Base-by-base conservation (phyloP, 2,329 filamentous ascomycete genomes). In the Ophiocordyceps unilateralis region DNA sequence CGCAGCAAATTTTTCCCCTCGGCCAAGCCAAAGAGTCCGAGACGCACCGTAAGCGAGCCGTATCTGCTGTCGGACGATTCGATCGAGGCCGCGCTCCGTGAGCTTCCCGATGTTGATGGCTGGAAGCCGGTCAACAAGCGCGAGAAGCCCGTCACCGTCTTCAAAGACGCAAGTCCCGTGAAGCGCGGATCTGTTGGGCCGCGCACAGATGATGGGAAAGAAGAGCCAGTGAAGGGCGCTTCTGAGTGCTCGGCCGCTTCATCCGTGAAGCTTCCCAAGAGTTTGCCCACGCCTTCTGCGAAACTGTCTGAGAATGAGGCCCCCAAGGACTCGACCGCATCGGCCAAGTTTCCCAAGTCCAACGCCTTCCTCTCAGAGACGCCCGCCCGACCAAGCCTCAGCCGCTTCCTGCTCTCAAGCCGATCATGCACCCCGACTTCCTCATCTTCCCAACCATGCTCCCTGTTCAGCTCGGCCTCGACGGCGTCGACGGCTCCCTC, bases 21-120 rank as follows among this genome's bases (percentile, higher is more conserved):
- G 4, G 44, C 52, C 9, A 58, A 57, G 41, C 49, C 48, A 11
- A 54, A 49, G 30, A 53, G 49, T 28, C 51, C 56, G 5, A 48
- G 49, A 17, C 50, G 53, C 32, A 53, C 57, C 30, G 62, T 60
- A 41, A 54, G 56, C 28, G 67, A 70, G 11, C 57, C 57, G 1
- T 64, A 67, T 44, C 48, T 74, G 17, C 61, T 73, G 51, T 76
- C 72, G 0, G 72, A 76, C 46, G 71, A 75, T 46, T 75, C 72
- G 0, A 60, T 76, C 36, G 71, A 76, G 23, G 72, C 75, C 45
- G 70, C 65, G 0, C 58, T 77, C 19, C 55, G 61, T 22, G 63
- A 62, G 19, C 53, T 78, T 11, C 70, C 72, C 1, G 72, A 76
- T 39, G 55, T 69, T 34, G 65, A 66, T n/a, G 62, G 58, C 11